Conservation (phyloP, 257 asterid species). For the Nemophila menziesii region DNA sequence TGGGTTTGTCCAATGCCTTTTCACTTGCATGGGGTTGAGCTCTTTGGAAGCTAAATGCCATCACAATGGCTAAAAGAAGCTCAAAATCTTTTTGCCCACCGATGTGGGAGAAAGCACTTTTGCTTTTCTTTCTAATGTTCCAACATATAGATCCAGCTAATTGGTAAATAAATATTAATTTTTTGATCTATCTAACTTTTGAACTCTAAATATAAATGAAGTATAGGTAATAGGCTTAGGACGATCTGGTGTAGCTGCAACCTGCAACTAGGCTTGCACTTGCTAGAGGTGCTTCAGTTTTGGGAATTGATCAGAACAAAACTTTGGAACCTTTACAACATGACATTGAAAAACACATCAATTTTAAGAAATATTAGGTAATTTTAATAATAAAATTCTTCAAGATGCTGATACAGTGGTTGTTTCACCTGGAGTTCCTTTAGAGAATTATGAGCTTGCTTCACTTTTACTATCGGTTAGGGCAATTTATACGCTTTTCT, state of each 20-base stretch:
- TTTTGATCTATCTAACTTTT: too few species aligned
- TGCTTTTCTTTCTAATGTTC: too few species aligned
- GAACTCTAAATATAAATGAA: too few species aligned
- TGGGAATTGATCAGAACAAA: slow-evolving; percentile 27
- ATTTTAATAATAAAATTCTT: slow-evolving; percentile 16
- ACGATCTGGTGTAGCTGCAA: slow-evolving; percentile 26
- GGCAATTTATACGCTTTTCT: neutral
- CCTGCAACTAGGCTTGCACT: slow-evolving; percentile 27
- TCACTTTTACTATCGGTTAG: slow-evolving; percentile 24
- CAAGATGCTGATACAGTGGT: slow-evolving; percentile 18
- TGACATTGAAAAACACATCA: slow-evolving; percentile 11
- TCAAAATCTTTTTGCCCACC: too few species aligned
- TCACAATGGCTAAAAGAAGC: too few species aligned
- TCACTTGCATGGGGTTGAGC: too few species aligned
- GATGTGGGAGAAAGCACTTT: too few species aligned
- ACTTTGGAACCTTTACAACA: slow-evolving; percentile 15
- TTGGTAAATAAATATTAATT: too few species aligned
- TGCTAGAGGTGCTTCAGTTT: slow-evolving; percentile 39
- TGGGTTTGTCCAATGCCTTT: too few species aligned
- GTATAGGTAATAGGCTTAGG: slow-evolving; percentile 29
- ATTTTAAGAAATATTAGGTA: slow-evolving; percentile 20
- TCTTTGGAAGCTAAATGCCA: too few species aligned
- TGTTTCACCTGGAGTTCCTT: slow-evolving; percentile 29
- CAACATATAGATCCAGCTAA: too few species aligned
- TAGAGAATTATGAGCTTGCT: slow-evolving; percentile 18